These are phyloP conservation scores for Scalesia atractyloides DNA, from an alignment of 129 eudicot genomes.

Conservation along the genomic window DNA sequence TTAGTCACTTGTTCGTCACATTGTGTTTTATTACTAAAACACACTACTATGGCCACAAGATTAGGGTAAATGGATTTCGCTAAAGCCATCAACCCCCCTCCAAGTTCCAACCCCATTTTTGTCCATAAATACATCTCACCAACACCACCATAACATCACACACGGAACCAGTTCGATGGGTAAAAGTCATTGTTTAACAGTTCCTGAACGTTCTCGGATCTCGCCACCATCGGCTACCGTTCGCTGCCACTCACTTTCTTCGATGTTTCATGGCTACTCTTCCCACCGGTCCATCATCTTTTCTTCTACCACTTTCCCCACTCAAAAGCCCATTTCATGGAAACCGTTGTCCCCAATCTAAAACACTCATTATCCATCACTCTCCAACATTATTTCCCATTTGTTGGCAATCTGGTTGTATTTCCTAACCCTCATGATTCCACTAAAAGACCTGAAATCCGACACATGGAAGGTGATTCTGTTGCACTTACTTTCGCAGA, in stretches of 20 bases:
- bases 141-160: not conserved
- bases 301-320: constrained; percentile 49
- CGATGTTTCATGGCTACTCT: constrained; percentile 46
- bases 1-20: too few relatives aligned
- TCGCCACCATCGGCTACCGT: constrained; percentile 38
- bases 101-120: too few relatives aligned
- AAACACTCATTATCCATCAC: constrained; percentile 49
- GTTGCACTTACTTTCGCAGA: constrained; percentile 43
- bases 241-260: constrained; percentile 45
- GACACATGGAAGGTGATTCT: constrained; percentile 39
- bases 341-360: constrained; percentile 41
- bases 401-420: not conserved
- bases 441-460: constrained; percentile 35
- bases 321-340: constrained; percentile 35
- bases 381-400: constrained; percentile 16
- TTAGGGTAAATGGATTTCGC: too few relatives aligned
- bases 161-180: constrained; percentile 10
- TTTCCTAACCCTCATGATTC: constrained; percentile 1
- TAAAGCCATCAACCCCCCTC: too few relatives aligned
- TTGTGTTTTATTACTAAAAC: too few relatives aligned
- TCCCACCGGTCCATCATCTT: constrained; percentile 46
- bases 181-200: not conserved
- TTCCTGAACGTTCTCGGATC: constrained; percentile 35
- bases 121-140: not conserved
- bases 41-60: too few relatives aligned